Evolutionary conservation across 148 eudicot species (phyloP), one percentile per base, ranked within the genome.

Genomic region (Vaccinium vitisidaea): DNA sequence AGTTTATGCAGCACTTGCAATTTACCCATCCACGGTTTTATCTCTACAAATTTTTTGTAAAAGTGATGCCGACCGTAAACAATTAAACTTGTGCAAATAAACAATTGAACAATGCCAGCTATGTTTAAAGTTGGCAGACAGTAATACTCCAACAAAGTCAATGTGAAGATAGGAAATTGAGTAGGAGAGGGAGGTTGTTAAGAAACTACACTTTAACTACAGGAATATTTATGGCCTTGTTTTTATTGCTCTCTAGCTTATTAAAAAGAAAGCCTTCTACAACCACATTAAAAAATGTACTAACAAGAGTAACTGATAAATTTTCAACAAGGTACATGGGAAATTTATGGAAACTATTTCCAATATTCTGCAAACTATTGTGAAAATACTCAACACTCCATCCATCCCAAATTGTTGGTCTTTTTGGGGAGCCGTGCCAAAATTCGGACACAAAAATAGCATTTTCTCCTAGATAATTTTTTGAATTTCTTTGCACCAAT

Each of bases 11-110:
- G 81, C 83, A 92, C 91, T 75, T 86, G 91, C 67, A 97, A 87
- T 87, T 90, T 95, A 87, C 95, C 99, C 99, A 97, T 97, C 99
- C 99, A 97, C 82, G 98, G 96, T 84, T 92, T 94, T 87, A 88
- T 95, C 86, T 95, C 99, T 96, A 84, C 58, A 88, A 83, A 52
- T 5, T 1, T 63, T 36, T 25, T 61, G n/a, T 58, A 61, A 10
- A 78, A 54, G 71, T 9, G 63, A 82, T 55, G 11, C 32, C 16
- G 14, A 77, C 39, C 19, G 4, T 5, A 74, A n/a, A 21, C n/a
- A 56, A 56, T 77, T 32, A 76, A 67, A 78, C 43, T 23, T 11
- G 63, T 15, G 61, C 39, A 55, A 46, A 4, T 75, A 84, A 81
- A 65, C 74, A 19, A 14, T 10, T 15, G 30, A 43, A 56, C 49